Conservation (phyloP, 1,284 basidiomycete genomes). For the Acaromyces ingoldii region DNA sequence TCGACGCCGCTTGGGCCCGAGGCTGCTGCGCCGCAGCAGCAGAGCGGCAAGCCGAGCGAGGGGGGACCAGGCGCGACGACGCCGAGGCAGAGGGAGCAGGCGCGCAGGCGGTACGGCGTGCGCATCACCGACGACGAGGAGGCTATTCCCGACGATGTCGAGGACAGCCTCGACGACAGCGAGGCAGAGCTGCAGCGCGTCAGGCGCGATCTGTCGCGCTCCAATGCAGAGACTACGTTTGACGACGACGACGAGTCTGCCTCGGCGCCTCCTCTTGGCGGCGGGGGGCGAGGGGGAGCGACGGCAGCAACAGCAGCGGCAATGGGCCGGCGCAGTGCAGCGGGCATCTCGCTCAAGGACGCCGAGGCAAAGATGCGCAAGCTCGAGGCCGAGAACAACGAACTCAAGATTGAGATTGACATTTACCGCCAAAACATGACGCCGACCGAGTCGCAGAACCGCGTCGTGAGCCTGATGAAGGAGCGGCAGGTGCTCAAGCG, state of each 20-base stretch:
- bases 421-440: conserved; percentile 44
- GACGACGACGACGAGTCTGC: neutral
- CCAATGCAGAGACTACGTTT: neutral
- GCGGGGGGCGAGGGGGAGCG: conserved; percentile 39
- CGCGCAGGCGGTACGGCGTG: conserved; percentile 26
- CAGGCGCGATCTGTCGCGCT: conserved; percentile 28
- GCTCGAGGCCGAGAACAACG: conserved; percentile 44
- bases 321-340: conserved; percentile 35
- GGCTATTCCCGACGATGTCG: conserved; percentile 22
- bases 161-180: conserved; percentile 29
- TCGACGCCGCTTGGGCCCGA: too few species aligned
- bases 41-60: too few species aligned
- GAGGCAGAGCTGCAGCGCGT: conserved; percentile 27
- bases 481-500: conserved; percentile 11
- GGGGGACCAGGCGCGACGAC: too few species aligned
- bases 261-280: conserved; percentile 21
- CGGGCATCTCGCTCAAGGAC: conserved; percentile 44
- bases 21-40: too few species aligned
- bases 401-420: conserved; percentile 49
- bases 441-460: conserved; percentile 35
- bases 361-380: conserved; percentile 43
- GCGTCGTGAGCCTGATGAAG: conserved; percentile 42
- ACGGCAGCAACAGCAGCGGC: too few species aligned
- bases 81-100: conserved; percentile 19
- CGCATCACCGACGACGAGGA: conserved; percentile 30